Evolutionary conservation across 2,329 filamentous ascomycete species (phyloP).

Genomic region (Xylogone sp.): DNA sequence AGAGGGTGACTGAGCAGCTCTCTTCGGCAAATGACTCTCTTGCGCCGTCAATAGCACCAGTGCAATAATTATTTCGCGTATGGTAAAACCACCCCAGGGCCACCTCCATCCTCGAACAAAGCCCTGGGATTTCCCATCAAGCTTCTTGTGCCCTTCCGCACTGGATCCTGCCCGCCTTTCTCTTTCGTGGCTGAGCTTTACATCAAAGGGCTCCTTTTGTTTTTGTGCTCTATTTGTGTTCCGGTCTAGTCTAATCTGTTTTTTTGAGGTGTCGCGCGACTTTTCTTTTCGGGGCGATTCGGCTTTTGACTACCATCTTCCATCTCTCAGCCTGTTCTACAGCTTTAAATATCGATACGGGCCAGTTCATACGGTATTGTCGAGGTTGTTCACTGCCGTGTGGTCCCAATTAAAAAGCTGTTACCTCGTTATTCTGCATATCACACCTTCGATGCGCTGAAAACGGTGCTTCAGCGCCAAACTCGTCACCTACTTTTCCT

Average conservation of each 20-base stretch:
- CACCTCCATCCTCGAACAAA: not conserved
- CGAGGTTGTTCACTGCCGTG: not conserved
- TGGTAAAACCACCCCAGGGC: not conserved
- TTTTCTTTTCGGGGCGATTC: not conserved
- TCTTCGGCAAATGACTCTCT: not conserved
- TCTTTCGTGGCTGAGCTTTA: not conserved
- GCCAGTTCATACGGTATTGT: not conserved
- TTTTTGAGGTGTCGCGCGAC: not conserved
- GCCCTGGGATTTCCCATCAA: not conserved
- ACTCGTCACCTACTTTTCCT: not conserved
- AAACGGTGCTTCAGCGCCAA: not conserved
- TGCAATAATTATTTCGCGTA: not conserved
- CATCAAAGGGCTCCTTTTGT: not conserved
- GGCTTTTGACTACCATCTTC: not conserved
- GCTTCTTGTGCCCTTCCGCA: not conserved
- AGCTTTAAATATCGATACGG: not conserved
- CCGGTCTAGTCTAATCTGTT: not conserved
- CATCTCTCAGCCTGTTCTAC: not conserved
- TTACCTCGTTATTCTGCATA: not conserved
- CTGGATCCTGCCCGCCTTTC: not conserved
- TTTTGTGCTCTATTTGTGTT: not conserved
- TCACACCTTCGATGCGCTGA: conserved; percentile 9
- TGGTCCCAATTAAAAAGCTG: not conserved
- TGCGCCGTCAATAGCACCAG: not conserved
- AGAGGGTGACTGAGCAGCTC: not conserved